Conservation (phyloP, 2,329 filamentous ascomycete genomes). For the Ophiostoma australiae region DNA sequence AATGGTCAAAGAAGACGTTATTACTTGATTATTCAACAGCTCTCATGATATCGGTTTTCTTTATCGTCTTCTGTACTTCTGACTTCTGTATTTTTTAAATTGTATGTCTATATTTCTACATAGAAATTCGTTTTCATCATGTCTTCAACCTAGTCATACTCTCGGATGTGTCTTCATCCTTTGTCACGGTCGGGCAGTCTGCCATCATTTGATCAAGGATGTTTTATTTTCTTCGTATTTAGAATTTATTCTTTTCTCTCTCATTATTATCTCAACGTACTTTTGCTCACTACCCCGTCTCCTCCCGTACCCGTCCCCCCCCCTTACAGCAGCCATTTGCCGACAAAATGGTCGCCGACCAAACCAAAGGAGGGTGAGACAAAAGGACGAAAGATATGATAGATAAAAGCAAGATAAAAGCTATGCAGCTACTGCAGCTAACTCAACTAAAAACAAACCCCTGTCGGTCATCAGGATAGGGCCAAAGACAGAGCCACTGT, state of each 20-base stretch:
- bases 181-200: neutral
- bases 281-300: constrained; percentile 5
- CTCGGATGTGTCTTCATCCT: constrained; percentile 1
- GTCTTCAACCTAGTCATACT: neutral
- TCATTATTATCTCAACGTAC: neutral
- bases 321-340: constrained; percentile 6
- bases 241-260: neutral
- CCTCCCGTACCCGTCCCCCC: constrained; percentile 11
- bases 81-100: neutral
- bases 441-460: neutral
- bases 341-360: constrained; percentile 15
- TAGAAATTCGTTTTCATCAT: neutral
- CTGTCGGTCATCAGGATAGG: constrained; percentile 15
- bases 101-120: neutral
- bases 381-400: neutral
- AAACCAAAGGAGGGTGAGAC: constrained; percentile 15
- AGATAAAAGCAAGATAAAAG: neutral
- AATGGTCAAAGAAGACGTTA: neutral
- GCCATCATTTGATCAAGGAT: neutral
- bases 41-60: neutral
- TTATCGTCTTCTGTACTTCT: too few species aligned
- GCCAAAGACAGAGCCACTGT: neutral
- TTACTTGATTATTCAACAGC: constrained; percentile 3
- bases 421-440: neutral
- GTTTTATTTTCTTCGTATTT: neutral